Percentiles rank a stretch among this genome's conserved stretches.
Conservation (phyloP, 2,329 filamentous ascomycete genomes). For the Xylaria sp. region DNA sequence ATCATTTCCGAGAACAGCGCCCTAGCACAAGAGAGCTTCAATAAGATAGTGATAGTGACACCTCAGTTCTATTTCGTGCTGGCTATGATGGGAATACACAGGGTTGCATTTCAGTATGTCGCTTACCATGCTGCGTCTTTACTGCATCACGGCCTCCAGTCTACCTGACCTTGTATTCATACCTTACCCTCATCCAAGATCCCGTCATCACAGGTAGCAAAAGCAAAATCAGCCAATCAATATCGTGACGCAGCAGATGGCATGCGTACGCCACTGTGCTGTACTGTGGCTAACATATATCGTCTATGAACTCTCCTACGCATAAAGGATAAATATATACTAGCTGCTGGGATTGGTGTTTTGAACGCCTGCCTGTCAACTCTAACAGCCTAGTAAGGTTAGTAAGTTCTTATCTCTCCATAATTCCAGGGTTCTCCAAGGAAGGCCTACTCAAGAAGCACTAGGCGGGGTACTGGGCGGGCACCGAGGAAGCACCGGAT, state of each 20-base stretch:
- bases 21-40: too few relatives aligned
- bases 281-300: background rate
- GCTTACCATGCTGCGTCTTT: background rate
- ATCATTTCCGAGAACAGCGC: background rate
- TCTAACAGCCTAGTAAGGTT: too few relatives aligned
- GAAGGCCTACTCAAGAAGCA: background rate
- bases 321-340: too few relatives aligned
- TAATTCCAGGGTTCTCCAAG: background rate
- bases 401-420: too few relatives aligned
- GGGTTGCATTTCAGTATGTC: background rate
- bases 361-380: background rate
- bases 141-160: background rate
- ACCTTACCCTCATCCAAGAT: background rate
- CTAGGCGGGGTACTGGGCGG: too few relatives aligned
- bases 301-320: background rate
- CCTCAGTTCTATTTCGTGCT: background rate
- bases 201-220: background rate
- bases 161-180: background rate
- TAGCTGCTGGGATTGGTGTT: too few relatives aligned
- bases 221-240: background rate
- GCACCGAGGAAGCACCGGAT: conserved; percentile 14
- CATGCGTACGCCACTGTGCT: background rate
- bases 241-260: background rate
- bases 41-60: background rate
- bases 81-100: background rate